Base-by-base conservation (phyloP, 768 basidiomycete genomes). In the Collybiopsis confluens region DNA sequence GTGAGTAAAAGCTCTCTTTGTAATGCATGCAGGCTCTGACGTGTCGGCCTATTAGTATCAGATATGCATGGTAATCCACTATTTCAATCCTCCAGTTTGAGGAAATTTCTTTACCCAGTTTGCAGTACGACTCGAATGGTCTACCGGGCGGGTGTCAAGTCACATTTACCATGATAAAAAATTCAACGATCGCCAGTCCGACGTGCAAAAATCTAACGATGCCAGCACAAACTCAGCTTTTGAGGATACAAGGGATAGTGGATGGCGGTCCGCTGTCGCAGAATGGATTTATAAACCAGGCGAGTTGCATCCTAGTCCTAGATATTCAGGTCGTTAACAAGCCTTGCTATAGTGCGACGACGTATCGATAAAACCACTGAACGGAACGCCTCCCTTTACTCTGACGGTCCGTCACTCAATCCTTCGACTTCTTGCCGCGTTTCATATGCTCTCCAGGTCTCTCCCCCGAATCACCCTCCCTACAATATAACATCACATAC, bases 91-190 rank as follows among this genome's bases (percentile, higher is more conserved):
- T 8, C 13, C 18, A 46, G 4, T 45, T 2, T 10, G 7, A 27
- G n/a, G n/a, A n/a, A n/a, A 41, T 16, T 4, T 28, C 18, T 28
- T 11, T 48, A 59, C 21, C 44, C 0, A 33, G 18, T 38, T 8
- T 42, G 30, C 33, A 81, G 79, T 75, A 73, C 59, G 80, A 77
- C 55, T 65, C 58, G 6, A 72, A 71, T 33, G 79, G 79, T 7
- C 65, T 70, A 9, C 68, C 77, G 1, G 80, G 80, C n/a, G 81
- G 81, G 13, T 81, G 80, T 55, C 79, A 80, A 61, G 66, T 65
- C 6, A 69, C 70, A 11, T 79, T 78, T 54, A 79, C 76, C 1
- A 73, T 82, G 45, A 70, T 80, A 38, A 65, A 72, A 24, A 74
- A 73, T 46, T 62, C 74, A 1, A 65, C 71, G 0, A 60, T 63